Evolutionary conservation across 306 rosid species (phyloP).

Genomic region (Prosopis cineraria): DNA sequence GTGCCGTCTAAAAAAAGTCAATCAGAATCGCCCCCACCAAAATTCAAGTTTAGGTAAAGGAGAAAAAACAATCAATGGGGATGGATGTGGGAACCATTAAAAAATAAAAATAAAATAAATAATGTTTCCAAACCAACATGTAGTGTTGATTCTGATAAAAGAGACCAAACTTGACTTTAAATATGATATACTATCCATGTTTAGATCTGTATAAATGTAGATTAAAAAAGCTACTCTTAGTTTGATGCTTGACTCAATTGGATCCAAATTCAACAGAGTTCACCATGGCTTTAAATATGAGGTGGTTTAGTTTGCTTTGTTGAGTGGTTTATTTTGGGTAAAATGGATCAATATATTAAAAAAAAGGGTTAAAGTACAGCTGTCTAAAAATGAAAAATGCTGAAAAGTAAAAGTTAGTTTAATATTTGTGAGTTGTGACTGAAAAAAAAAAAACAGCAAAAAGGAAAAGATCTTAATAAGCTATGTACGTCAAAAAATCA

Average conservation of each 20-base stretch:
- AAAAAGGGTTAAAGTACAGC: too few species aligned
- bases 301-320: not conserved
- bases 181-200: too few species aligned
- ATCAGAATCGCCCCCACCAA: not conserved
- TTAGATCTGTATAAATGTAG: not conserved
- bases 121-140: not conserved
- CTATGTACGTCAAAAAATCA: too few species aligned
- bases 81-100: not conserved
- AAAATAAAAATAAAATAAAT: not conserved
- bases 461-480: too few species aligned
- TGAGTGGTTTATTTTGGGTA: too few species aligned
- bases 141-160: not conserved
- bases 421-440: too few species aligned
- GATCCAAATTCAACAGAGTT: not conserved
- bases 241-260: too few species aligned
- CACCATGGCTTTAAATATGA: not conserved
- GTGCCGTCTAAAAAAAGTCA: not conserved
- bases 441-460: too few species aligned
- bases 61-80: not conserved
- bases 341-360: too few species aligned
- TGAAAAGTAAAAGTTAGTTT: too few species aligned
- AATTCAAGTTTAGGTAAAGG: not conserved
- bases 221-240: not conserved
- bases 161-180: not conserved
- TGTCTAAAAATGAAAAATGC: too few species aligned